These are phyloP conservation scores for Parsonsia alboflavescens DNA, from an alignment of 257 asterid genomes.

Conservation along the genomic window DNA sequence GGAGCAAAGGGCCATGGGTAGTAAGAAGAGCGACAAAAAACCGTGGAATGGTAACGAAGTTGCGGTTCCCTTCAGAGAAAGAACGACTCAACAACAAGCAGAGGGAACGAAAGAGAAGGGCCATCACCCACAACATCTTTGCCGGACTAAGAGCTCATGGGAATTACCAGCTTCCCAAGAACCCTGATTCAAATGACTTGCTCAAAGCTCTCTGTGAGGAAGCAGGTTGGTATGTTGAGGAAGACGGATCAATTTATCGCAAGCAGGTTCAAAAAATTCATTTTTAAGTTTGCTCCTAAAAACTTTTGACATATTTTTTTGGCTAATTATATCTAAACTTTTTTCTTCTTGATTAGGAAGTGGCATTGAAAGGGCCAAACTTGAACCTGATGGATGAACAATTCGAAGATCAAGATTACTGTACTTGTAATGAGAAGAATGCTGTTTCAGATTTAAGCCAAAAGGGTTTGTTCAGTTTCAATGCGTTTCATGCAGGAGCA, in stretches of 20 bases:
- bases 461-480: neutral
- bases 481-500: neutral
- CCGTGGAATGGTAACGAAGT: slow-evolving; percentile 40
- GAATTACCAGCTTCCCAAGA: slow-evolving; percentile 53
- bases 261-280: slow-evolving; percentile 27
- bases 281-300: neutral
- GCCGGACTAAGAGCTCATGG: slow-evolving; percentile 61
- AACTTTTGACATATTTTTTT: neutral
- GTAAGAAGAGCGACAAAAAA: slow-evolving; percentile 50
- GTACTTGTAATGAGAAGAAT: slow-evolving; percentile 6
- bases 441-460: neutral
- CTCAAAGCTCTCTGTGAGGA: slow-evolving; percentile 71
- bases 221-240: slow-evolving; percentile 80
- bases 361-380: neutral
- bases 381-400: neutral
- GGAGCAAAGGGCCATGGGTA: slow-evolving; percentile 65
- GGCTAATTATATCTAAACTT: neutral
- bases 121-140: slow-evolving; percentile 56
- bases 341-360: neutral
- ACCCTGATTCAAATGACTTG: slow-evolving; percentile 65
- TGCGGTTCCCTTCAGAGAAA: slow-evolving; percentile 56
- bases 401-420: slow-evolving; percentile 3
- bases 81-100: slow-evolving; percentile 62
- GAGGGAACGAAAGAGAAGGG: slow-evolving; percentile 53
- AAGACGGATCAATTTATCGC: slow-evolving; percentile 50